Base-by-base conservation (phyloP, 257 asterid genomes). In the Dorcoceras hygrometricum region DNA sequence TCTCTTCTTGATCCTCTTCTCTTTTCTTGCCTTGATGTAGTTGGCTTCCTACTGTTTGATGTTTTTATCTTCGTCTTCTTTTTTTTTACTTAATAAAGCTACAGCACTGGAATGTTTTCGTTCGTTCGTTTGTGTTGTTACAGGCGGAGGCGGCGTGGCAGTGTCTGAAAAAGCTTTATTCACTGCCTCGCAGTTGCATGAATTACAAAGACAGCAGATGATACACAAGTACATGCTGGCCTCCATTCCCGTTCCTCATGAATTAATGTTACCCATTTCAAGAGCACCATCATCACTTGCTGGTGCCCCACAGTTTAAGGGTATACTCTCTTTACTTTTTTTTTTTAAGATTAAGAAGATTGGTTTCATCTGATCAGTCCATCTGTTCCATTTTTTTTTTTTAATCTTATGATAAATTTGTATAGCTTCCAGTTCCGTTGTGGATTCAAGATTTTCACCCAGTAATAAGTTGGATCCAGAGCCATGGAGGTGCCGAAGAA, bases 401-500 rank as follows among this genome's bases (percentile, higher is more conserved):
- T 5, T 39, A 4, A 4, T 36, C 3, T 57, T 28, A 11, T 50
- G n/a, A n/a, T n/a, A n/a, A 3, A 16, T 71, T 10, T 46, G 53
- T 73, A 64, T 28, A 66, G 80, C 68, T 31, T 27, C 77, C 0
- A 80, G 83, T 25, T 12, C 51, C 19, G 51, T n/a, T 43, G 51
- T 66, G 73, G 84, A 83, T 5, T 68, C 77, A 75, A 80, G 79
- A 83, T 80, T 66, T 29, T 59, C 84, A 6, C 6, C 75, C 23
- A 62, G 55, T 14, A 84, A 87, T 14, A 84, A 87, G 61, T 72
- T 83, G 65, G 90, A 88, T 82, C 78, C 86, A 12, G 95, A 88
- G 81, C 84, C 88, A 20, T 85, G 95, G 95, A 75, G 95, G 77
- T 87, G 95, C 36, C 80, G 78, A 54, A 78, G 95, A 58, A 87